Base-by-base conservation (phyloP, 345 rosid genomes). In the Murraya koenigii region DNA sequence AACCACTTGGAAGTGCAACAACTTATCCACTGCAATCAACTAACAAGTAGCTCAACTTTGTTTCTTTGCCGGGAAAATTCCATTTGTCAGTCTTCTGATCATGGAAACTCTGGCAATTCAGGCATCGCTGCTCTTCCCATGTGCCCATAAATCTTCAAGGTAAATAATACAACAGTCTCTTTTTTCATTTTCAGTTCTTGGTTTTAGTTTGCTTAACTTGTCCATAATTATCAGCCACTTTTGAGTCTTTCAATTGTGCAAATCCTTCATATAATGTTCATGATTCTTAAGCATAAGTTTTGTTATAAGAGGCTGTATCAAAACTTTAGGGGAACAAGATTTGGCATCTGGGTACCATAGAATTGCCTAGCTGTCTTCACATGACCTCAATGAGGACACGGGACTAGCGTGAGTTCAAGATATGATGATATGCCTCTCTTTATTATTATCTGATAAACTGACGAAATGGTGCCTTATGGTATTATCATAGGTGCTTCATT, bases 31-130 rank as follows among this genome's bases (percentile, higher is more conserved):
- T 9, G 1, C 8, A 15, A 52, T 20, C 61, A 70, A 26, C 74
- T 13, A 6, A 30, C 36, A 14, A 14, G 22, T 13, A 62, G 15
- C 22, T 28, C 1, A 44, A 3, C 5, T 11, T 11, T 41, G 3
- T 41, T 44, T 3, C 28, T 61, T 8, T 7, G 23, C 5, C 5
- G 2, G 60, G 59, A 19, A 49, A 30, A 6, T 49, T 19, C 11
- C n/a, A 19, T 7, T 25, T 25, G 22, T 17, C 30, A 1, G 25
- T 22, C 22, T 62, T 33, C 49, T 23, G 69, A 11, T 20, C 38
- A 75, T 80, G 83, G 80, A 56, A 73, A 44, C 52, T 68, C 64
- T 79, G 72, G 44, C 78, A 72, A 54, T 69, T 60, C 82, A 76
- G 38, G 58, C 74, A 35, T 62, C 71, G 2, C 13, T 32, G 35